Conservation (phyloP, 1,284 basidiomycete species). For the Moesziomyces sp. region DNA sequence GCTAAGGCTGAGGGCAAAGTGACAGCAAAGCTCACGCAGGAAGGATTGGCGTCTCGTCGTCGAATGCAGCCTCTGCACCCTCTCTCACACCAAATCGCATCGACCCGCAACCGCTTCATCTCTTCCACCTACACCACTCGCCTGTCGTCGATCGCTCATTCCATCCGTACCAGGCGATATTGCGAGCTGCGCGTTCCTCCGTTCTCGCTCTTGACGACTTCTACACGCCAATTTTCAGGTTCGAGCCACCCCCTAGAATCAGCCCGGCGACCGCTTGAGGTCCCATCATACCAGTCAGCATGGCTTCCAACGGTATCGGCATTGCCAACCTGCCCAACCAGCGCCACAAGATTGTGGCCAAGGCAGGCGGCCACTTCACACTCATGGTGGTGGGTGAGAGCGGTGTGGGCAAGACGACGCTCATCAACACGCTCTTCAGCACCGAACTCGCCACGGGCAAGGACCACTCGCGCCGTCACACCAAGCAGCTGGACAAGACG, state of each 20-base stretch:
- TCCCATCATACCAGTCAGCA: conserved; percentile 12
- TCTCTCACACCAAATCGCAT: too few species aligned
- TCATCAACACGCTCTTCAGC: conserved; percentile 97
- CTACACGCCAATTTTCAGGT: background rate
- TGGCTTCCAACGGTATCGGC: conserved; percentile 59
- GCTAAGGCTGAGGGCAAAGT: background rate
- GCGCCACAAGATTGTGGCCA: conserved; percentile 77
- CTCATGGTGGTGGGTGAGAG: conserved; percentile 97
- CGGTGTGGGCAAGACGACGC: conserved; percentile 64
- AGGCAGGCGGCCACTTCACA: conserved; percentile 96
- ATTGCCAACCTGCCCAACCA: conserved; percentile 97
- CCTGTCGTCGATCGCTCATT: too few species aligned
- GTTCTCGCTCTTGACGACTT: background rate
- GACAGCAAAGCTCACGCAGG: background rate
- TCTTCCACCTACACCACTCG: too few species aligned
- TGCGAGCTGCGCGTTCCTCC: too few species aligned
- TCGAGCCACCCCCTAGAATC: background rate
- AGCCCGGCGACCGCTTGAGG: too few species aligned
- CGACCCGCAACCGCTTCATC: too few species aligned
- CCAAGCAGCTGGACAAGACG: conserved; percentile 98
- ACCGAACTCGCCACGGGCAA: conserved; percentile 92
- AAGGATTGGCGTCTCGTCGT: conserved; percentile 1
- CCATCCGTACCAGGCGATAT: too few species aligned
- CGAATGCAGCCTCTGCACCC: too few species aligned
- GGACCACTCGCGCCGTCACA: conserved; percentile 89